These are phyloP conservation scores for Kurtzmaniella quercitrusa DNA, from an alignment of 1,139 yeast genomes.

Conservation along the genomic window DNA sequence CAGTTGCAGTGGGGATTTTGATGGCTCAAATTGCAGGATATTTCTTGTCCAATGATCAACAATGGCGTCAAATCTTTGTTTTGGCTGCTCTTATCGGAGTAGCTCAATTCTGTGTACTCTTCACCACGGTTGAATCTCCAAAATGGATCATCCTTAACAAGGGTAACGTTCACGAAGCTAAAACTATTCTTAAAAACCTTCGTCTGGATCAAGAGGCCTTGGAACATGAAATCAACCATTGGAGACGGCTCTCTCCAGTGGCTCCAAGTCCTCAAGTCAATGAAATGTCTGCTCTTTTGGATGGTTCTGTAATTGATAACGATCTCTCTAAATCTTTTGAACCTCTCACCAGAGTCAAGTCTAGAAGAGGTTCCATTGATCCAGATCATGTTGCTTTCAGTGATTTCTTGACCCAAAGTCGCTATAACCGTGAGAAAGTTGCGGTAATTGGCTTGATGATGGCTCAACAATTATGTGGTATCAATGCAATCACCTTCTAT, in stretches of 20 bases:
- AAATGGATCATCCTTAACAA: conserved; percentile 34
- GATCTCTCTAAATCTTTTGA: background rate
- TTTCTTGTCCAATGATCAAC: conserved; percentile 28
- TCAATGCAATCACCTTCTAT: conserved; percentile 38
- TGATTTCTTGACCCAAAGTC: conserved; percentile 18
- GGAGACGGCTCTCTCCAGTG: conserved; percentile 25
- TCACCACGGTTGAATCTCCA: conserved; percentile 35
- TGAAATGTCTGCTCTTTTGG: conserved; percentile 9
- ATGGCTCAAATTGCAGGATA: conserved; percentile 30
- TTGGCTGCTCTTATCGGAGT: conserved; percentile 23
- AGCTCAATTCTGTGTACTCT: conserved; percentile 26
- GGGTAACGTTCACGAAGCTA: conserved; percentile 27
- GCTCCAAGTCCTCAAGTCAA: conserved; percentile 2
- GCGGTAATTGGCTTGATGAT: conserved; percentile 34
- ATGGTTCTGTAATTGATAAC: conserved; percentile 2
- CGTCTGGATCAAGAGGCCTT: conserved; percentile 29
- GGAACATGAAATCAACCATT: conserved; percentile 32
- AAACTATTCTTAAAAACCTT: conserved; percentile 21
- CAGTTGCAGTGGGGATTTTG: conserved; percentile 33
- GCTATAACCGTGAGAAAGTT: conserved; percentile 22
- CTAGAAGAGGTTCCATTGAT: conserved; percentile 26
- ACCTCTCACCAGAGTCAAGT: conserved; percentile 4
- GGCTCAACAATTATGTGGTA: conserved; percentile 38
- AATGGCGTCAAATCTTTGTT: conserved; percentile 32
- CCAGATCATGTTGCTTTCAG: conserved; percentile 21